Base-by-base conservation (phyloP, 73 alveolate species). In the Breviolum minutum region DNA sequence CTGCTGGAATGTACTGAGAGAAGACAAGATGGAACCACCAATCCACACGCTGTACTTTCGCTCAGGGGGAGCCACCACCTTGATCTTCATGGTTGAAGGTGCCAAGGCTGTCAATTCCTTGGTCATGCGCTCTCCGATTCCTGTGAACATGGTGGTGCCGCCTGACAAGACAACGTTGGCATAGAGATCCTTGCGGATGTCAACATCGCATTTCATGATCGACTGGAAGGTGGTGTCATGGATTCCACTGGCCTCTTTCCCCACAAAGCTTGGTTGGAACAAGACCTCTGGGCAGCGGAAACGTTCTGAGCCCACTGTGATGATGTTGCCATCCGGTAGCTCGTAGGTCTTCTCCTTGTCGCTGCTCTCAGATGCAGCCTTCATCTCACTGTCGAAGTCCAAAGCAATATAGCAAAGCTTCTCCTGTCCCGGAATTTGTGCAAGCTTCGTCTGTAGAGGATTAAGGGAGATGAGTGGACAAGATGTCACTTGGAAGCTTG, bases 61-160 rank as follows among this genome's bases (percentile, higher is more conserved):
- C 99, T 99, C 99, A 29, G 99, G 99, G 5, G 99, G 99, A 70
- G 99, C 99, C 71, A 99, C 99, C 26, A 99, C 99, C 88, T 99
- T 99, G 91, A 99, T 94, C 89, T 99, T 99, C 99, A 95, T 99
- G 99, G 99, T 99, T 70, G 99, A 98, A 16, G 99, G 99, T 30
- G 99, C 99, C 99, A 99, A 99, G 68, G 99, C 99, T 30, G 99
- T 99, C 69, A 99, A 96, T 99, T 99, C 99, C 96, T 99, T 99
- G 95, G 99, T 99, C 99, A 99, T 98, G 99, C 99, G 99, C 97
- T 99, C 99, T 6, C 99, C 99, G 83, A 99, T 94, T 85, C 99
- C 99, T 91, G 99, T 99, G 99, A 99, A 99, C 99, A 99, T 99
- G 79, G 99, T 99, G 84, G 99, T 99, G 12, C 99, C 99, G 64